phyloP scores from a whole-genome alignment of 163 green algal genomes.

The Chloromonas sp. region DNA sequence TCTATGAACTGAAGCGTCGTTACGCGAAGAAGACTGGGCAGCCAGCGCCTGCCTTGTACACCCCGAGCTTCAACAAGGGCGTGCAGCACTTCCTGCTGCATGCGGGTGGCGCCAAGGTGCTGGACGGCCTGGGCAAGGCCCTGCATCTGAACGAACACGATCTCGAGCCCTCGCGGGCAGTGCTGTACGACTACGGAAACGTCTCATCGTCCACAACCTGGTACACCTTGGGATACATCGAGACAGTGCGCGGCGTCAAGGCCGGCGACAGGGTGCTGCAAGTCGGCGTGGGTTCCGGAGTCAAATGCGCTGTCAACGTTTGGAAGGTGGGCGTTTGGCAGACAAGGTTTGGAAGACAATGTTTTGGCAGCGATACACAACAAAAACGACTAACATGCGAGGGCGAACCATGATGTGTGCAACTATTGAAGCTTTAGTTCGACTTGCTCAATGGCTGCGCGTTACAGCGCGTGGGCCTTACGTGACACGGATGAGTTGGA shows the following conservation, averaged over 20 bases:
- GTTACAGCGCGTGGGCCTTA: background rate
- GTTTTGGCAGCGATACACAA: background rate
- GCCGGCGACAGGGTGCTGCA: constrained; percentile 37
- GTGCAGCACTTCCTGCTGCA: constrained; percentile 36
- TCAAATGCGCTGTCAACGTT: constrained; percentile 52
- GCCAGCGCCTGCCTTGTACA: constrained; percentile 5
- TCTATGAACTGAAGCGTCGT: no score
- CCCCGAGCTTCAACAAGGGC: constrained; percentile 24
- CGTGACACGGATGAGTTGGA: no score
- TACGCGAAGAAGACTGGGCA: no score
- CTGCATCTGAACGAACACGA: constrained; percentile 25
- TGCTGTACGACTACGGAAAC: constrained; percentile 38
- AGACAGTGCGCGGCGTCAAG: constrained; percentile 26
- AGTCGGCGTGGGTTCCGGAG: constrained; percentile 40
- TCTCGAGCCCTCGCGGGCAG: constrained; percentile 24
- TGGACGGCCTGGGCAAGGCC: constrained; percentile 38
- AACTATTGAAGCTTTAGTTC: background rate
- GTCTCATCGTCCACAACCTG: constrained; percentile 17
- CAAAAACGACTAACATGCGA: no score
- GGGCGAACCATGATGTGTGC: background rate
- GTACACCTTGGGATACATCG: constrained; percentile 34
- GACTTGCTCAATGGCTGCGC: background rate
- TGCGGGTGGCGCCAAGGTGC: constrained; percentile 38
- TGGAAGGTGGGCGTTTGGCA: constrained; percentile 22
- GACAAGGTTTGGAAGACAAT: background rate